These are phyloP conservation scores for Saccharomyces pastorianus DNA, from an alignment of 1,139 yeast species.

Conservation along the genomic window DNA sequence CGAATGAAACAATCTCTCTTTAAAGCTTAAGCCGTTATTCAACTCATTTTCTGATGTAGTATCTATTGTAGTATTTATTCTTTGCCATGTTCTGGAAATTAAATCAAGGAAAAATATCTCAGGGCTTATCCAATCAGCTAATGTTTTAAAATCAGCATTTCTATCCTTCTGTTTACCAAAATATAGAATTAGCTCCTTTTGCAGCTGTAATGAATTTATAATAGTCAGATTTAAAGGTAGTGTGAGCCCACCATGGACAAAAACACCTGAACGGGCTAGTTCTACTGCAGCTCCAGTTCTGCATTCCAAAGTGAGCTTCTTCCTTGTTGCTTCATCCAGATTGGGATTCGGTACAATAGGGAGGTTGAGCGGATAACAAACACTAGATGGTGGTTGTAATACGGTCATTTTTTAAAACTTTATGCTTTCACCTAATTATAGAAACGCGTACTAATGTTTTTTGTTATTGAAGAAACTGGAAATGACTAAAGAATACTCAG, in stretches of 20 bases:
- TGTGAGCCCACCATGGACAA: slow-evolving; percentile 63
- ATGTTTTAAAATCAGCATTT: slow-evolving; percentile 16
- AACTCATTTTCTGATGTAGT: slow-evolving; percentile 10
- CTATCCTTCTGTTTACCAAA: slow-evolving; percentile 20
- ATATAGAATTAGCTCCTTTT: slow-evolving; percentile 24
- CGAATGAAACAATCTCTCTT: slow-evolving; percentile 54
- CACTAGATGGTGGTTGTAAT: slow-evolving; percentile 32
- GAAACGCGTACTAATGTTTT: neutral
- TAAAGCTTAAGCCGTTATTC: slow-evolving; percentile 34
- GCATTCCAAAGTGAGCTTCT: slow-evolving; percentile 37
- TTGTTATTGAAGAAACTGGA: neutral
- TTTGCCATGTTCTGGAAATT: slow-evolving; percentile 49
- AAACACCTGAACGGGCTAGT: slow-evolving; percentile 49
- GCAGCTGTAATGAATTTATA: slow-evolving; percentile 31
- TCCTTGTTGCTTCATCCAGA: slow-evolving; percentile 16
- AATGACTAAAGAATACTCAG: neutral
- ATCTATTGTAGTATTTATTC: slow-evolving; percentile 29
- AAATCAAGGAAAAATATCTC: slow-evolving; percentile 52
- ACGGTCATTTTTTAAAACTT: slow-evolving; percentile 26
- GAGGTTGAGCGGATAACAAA: slow-evolving; percentile 27
- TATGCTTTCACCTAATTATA: neutral
- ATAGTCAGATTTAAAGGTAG: slow-evolving; percentile 44
- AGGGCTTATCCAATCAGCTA: slow-evolving; percentile 43
- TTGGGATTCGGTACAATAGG: slow-evolving; percentile 16
- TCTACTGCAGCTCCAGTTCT: slow-evolving; percentile 62